Base-by-base conservation (phyloP, 1,139 yeast species). In the Blastobotrys arbuscula region DNA sequence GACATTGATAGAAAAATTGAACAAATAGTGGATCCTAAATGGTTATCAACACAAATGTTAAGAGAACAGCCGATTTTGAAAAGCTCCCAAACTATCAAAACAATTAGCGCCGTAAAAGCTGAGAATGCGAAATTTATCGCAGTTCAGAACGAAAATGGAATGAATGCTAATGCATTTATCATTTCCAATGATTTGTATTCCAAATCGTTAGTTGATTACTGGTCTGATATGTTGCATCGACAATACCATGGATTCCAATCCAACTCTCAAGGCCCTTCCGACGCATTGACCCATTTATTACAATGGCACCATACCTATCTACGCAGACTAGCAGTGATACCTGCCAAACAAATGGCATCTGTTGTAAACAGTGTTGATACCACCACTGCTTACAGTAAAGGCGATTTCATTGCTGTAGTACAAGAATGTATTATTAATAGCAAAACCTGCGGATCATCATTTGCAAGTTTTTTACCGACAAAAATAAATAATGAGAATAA, bases 301-400 rank as follows among this genome's bases (percentile, higher is more conserved):
- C 96, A 88, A 65, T 92, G 97, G 98, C 98, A 92, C 64, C 95
- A 96, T 12, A 78, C 77, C 44, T 70, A 84, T 37, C 73, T 90
- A 56, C 76, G 84, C 48, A 83, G 80, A 59, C 74, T 94, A 4
- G 84, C 88, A 0, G 67, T 90, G 12, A 77, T 92, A 0, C 86
- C 88, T 6, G 71, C 80, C 39, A 74, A 79, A 56, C 65, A 75
- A n/a, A 72, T 82, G 44, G 52, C 55, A 9, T 54, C 61, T 10
- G 37, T 48, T 39, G 37, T 40, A 13, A 45, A 43, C 4, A 39
- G 48, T 9, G 13, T 39, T 59, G 50, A 58, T 20, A 16, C 41
- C 12, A 59, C 59, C 54, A 51, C 61, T 57, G 58, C 47, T 31
- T 66, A 65, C 53, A 53, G 54, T 24, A 61, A 59, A 21, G 71